These are phyloP conservation scores for Handroanthus guayacan DNA, from an alignment of 257 asterid species.

Conservation along the genomic window DNA sequence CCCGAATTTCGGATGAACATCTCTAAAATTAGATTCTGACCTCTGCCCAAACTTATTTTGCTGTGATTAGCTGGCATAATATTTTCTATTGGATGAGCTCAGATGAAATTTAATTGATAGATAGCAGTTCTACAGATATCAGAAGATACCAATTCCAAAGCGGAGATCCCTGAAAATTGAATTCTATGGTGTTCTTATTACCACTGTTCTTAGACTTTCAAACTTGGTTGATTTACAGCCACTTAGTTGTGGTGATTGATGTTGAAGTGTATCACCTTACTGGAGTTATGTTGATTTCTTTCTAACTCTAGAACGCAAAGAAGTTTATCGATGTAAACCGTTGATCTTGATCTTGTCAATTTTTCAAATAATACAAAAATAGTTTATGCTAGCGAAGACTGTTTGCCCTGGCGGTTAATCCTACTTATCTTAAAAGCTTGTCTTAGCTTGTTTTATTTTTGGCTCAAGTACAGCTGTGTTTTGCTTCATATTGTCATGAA, in stretches of 20 bases:
- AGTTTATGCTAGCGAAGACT: not conserved
- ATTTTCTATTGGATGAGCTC: not conserved
- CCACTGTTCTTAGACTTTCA: not conserved
- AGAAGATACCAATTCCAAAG: not conserved
- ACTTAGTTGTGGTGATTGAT: not conserved
- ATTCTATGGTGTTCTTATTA: not conserved
- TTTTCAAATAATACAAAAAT: not conserved
- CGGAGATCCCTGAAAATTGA: not conserved
- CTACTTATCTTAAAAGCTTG: constrained; percentile 15
- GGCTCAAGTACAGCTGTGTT: not conserved
- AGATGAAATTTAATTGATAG: constrained; percentile 9
- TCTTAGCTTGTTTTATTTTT: constrained; percentile 22
- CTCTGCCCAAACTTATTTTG: not conserved
- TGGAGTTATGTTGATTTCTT: constrained; percentile 2
- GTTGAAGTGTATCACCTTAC: not conserved
- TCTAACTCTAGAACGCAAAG: not conserved
- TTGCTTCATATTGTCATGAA: constrained; percentile 4
- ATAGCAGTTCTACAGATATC: constrained; percentile 23
- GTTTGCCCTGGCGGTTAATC: constrained; percentile 5
- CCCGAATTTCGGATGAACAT: not conserved
- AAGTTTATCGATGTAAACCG: not conserved
- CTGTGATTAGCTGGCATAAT: not conserved
- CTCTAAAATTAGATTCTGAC: not conserved
- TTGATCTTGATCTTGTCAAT: constrained; percentile 6
- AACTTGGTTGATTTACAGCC: not conserved